Evolutionary conservation across 2,329 filamentous ascomycete species (phyloP).

Genomic region (Neofusicoccum cordaticola): DNA sequence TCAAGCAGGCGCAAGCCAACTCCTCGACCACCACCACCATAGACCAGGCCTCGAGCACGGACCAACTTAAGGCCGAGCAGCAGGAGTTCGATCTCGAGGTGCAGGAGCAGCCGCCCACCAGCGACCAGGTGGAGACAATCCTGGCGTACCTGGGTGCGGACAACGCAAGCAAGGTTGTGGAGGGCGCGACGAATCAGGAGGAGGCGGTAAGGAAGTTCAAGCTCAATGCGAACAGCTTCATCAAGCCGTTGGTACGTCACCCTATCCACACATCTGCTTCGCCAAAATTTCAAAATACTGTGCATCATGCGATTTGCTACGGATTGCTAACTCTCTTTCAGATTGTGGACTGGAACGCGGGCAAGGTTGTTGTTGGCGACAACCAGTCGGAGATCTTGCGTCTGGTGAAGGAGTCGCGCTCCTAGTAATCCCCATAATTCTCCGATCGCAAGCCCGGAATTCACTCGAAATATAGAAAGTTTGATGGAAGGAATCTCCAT

Average conservation of each 20-base stretch:
- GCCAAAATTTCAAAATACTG: no score
- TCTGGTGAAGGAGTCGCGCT: slow-evolving; percentile 61
- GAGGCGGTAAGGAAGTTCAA: slow-evolving; percentile 81
- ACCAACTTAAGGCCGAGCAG: slow-evolving; percentile 58
- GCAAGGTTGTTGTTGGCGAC: slow-evolving; percentile 71
- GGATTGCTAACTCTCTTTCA: slow-evolving; percentile 12
- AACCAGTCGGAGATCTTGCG: slow-evolving; percentile 87
- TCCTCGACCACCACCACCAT: slow-evolving; percentile 66
- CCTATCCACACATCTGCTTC: no score
- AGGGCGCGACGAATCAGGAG: slow-evolving; percentile 68
- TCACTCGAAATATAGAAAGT: not conserved
- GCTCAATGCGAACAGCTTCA: slow-evolving; percentile 65
- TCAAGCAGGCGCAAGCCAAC: slow-evolving; percentile 76
- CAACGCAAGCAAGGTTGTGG: slow-evolving; percentile 63
- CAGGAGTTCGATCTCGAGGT: slow-evolving; percentile 84
- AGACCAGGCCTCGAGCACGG: slow-evolving; percentile 70
- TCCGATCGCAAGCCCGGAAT: not conserved
- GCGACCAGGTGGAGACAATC: slow-evolving; percentile 79
- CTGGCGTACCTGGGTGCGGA: slow-evolving; percentile 72
- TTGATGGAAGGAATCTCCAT: not conserved
- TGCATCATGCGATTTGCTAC: no score
- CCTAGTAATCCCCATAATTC: not conserved
- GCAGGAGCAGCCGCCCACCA: slow-evolving; percentile 74
- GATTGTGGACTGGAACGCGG: slow-evolving; percentile 90
- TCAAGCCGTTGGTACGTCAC: slow-evolving; percentile 68